phyloP scores from a whole-genome alignment of 2,329 filamentous ascomycete species.

The Alternaria incomplexa region DNA sequence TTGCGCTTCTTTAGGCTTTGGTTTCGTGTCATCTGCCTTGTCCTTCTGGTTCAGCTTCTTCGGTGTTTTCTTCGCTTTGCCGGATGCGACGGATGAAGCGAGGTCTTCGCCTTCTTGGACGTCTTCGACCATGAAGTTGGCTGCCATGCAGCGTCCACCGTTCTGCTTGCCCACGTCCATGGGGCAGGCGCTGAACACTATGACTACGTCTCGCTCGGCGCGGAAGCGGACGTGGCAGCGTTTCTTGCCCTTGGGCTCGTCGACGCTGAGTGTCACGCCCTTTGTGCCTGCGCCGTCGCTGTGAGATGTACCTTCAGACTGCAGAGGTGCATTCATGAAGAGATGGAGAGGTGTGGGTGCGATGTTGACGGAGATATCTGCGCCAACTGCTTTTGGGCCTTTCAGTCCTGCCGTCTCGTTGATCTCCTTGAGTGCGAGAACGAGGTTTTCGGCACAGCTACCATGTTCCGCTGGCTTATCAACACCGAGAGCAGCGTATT shows the following conservation, averaged over 20 bases:
- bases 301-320: slow-evolving; percentile 15
- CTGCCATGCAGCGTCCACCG: slow-evolving; percentile 47
- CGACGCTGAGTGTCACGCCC: slow-evolving; percentile 35
- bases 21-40: slow-evolving; percentile 16
- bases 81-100: slow-evolving; percentile 18
- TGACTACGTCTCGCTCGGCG: slow-evolving; percentile 45
- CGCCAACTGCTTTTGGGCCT: slow-evolving; percentile 54
- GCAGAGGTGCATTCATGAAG: slow-evolving; percentile 47
- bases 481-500: slow-evolving; percentile 52
- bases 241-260: slow-evolving; percentile 45
- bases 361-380: slow-evolving; percentile 56
- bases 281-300: slow-evolving; percentile 34
- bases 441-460: slow-evolving; percentile 57
- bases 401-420: slow-evolving; percentile 56
- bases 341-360: slow-evolving; percentile 56
- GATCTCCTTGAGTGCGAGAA: slow-evolving; percentile 56
- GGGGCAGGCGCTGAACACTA: slow-evolving; percentile 48
- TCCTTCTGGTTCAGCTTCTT: slow-evolving; percentile 23
- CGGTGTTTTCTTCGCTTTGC: slow-evolving; percentile 23
- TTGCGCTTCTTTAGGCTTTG: slow-evolving; percentile 15
- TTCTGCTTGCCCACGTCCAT: slow-evolving; percentile 47
- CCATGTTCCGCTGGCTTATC: slow-evolving; percentile 55
- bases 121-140: slow-evolving; percentile 49
- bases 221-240: slow-evolving; percentile 42
- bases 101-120: slow-evolving; percentile 31